phyloP scores from a whole-genome alignment of 2,329 filamentous ascomycete genomes.

The Aspergillus fumigatiaffinis region DNA sequence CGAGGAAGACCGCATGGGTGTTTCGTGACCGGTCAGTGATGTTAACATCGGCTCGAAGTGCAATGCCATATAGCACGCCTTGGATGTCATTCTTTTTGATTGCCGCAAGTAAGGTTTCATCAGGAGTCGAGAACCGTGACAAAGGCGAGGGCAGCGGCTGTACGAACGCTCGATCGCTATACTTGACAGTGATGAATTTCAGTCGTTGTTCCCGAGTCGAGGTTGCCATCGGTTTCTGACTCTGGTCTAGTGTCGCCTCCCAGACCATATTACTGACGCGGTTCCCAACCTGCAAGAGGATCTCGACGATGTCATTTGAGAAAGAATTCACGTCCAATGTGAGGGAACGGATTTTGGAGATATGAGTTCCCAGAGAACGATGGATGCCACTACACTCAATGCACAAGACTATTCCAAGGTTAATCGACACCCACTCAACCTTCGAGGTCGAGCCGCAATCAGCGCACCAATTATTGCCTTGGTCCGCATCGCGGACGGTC shows the following conservation, averaged over 20 bases:
- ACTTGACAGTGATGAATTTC: conserved; percentile 94
- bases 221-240: conserved; percentile 68
- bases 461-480: conserved; percentile 89
- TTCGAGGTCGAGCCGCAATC: conserved; percentile 90
- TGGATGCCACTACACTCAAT: conserved; percentile 98
- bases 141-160: conserved; percentile 67
- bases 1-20: conserved; percentile 85
- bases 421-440: conserved; percentile 99
- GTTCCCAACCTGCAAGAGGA: conserved; percentile 87
- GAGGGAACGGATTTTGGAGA: conserved; percentile 92
- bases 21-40: conserved; percentile 77
- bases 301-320: conserved; percentile 92
- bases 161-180: conserved; percentile 78
- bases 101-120: conserved; percentile 84
- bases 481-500: conserved; percentile 80
- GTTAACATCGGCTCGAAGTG: conserved; percentile 83
- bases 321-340: conserved; percentile 96
- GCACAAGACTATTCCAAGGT: conserved; percentile 90
- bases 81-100: conserved; percentile 97
- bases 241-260: conserved; percentile 77
- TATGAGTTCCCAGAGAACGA: conserved; percentile 91
- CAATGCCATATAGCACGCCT: conserved; percentile 84
- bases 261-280: conserved; percentile 94
- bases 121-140: conserved; percentile 71
- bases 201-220: conserved; percentile 85